Conservation (phyloP, 2,329 filamentous ascomycete species). For the Bertia moriformis region DNA sequence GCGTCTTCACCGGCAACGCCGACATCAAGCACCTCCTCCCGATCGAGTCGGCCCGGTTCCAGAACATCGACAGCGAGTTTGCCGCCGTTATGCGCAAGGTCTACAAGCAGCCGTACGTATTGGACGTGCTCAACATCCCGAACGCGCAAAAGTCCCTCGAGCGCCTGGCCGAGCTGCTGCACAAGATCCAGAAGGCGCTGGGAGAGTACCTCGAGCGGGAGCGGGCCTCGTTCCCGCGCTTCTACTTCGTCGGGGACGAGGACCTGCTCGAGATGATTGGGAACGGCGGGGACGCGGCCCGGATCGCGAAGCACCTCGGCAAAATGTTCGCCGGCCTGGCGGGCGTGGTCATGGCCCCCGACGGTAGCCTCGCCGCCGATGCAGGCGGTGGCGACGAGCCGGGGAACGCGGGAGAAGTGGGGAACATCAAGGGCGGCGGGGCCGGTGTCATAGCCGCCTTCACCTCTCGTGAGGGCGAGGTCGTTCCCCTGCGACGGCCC, state of each 20-base stretch:
- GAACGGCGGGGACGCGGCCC: slow-evolving; percentile 91
- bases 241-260: slow-evolving; percentile 98
- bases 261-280: slow-evolving; percentile 96
- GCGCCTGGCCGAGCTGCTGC: slow-evolving; percentile 84
- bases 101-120: slow-evolving; percentile 83
- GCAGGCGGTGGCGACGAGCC: no score
- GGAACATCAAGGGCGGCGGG: no score
- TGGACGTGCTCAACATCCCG: slow-evolving; percentile 89
- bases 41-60: slow-evolving; percentile 88
- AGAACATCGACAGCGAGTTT: slow-evolving; percentile 98
- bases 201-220: slow-evolving; percentile 97
- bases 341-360: slow-evolving; percentile 80
- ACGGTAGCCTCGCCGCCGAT: no score
- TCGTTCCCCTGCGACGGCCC: slow-evolving; percentile 72
- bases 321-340: slow-evolving; percentile 99
- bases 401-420: no score
- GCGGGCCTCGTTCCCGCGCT: slow-evolving; percentile 88
- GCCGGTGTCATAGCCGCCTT: slow-evolving; percentile 87
- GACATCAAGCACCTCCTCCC: slow-evolving; percentile 97
- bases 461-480: slow-evolving; percentile 87
- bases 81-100: slow-evolving; percentile 99
- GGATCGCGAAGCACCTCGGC: slow-evolving; percentile 95
- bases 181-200: slow-evolving; percentile 97
- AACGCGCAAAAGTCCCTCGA: slow-evolving; percentile 93
- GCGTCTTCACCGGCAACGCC: slow-evolving; percentile 93